Evolutionary conservation across 148 eudicot genomes (phyloP), one percentile per base, ranked within the genome.

Genomic region (Fagopyrum esculentum): DNA sequence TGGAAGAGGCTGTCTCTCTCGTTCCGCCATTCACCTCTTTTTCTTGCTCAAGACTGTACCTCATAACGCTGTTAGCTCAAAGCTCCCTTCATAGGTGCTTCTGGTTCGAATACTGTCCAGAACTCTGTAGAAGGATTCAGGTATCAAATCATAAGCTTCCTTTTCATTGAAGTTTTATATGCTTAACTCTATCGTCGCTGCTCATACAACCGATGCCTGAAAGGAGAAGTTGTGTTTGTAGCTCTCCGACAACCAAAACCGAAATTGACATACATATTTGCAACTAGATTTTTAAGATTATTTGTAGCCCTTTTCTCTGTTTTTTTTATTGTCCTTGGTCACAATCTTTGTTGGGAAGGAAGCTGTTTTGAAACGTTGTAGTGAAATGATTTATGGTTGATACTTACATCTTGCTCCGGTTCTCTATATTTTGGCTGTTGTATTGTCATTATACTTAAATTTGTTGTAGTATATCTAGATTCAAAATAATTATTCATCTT

Each of bases 211-310:
- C 79, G 81, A 80, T 45, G 81, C 70, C 79, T 69, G 76, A 44
- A 22, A 81, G 84, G 76, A 35, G 69, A 69, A 75, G 77, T 74
- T 83, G 72, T 79, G 86, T 78, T 83, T 79, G 84, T 79, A 81
- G 89, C 84, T 86, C 84, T 82, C 86, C 83, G 40, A 66, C 71
- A 66, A 43, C 71, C 47, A 13, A 66, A 66, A 66, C 71, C 71
- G 30, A 66, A 11, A 35, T 66, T 15, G 46, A 6, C 19, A 66
- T 66, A 15, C 71, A 66, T 66, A 40, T 15, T 63, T 66, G 46
- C 70, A 66, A 66, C 19, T 66, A 66, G 71, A 40, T 66, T 35
- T 35, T 66, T 66, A 66, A 66, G 71, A 66, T 66, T 46, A 66
- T 12, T 12, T 66, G 71, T 43, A 66, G 71, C 71, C 9, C 46